Conservation (phyloP, 2,329 filamentous ascomycete genomes). For the Clonostachys byssicola region DNA sequence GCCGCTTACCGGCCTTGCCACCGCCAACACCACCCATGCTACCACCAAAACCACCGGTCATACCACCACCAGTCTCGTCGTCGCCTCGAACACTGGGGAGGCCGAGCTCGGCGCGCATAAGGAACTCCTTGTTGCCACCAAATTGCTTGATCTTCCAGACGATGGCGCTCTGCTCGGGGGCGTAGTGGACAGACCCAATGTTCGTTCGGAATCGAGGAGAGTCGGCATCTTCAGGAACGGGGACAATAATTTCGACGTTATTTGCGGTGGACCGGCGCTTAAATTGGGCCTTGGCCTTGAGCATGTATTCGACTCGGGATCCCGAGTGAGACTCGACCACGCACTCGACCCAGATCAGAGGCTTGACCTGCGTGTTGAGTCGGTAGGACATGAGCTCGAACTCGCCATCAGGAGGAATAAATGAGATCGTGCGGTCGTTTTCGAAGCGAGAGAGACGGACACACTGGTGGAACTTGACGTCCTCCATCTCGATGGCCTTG, state of each 20-base stretch:
- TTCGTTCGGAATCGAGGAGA: constrained; percentile 95
- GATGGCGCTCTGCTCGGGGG: constrained; percentile 93
- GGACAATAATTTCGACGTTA: constrained; percentile 97
- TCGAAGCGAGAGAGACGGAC: constrained; percentile 94
- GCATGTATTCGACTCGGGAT: constrained; percentile 96
- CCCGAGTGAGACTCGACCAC: constrained; percentile 95
- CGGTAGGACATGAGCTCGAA: constrained; percentile 99
- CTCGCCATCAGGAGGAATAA: constrained; percentile 96
- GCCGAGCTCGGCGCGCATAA: constrained; percentile 96
- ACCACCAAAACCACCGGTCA: constrained; percentile 95
- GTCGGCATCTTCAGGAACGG: constrained; percentile 95
- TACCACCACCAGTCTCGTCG: constrained; percentile 91
- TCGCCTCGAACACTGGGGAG: constrained; percentile 92
- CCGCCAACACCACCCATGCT: constrained; percentile 90
- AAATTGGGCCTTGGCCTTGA: constrained; percentile 97
- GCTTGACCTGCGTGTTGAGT: constrained; percentile 97
- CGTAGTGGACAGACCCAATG: constrained; percentile 95
- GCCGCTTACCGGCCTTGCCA: constrained; percentile 84
- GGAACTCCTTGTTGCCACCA: constrained; percentile 94
- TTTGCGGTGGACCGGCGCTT: constrained; percentile 97
- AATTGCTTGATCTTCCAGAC: constrained; percentile 99
- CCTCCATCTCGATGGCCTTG: constrained; percentile 99
- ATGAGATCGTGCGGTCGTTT: constrained; percentile 97
- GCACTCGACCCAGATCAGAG: constrained; percentile 97
- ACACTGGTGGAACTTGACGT: constrained; percentile 99